Conservation (phyloP, 2,329 filamentous ascomycete genomes). For the Fusarium verrucosum region DNA sequence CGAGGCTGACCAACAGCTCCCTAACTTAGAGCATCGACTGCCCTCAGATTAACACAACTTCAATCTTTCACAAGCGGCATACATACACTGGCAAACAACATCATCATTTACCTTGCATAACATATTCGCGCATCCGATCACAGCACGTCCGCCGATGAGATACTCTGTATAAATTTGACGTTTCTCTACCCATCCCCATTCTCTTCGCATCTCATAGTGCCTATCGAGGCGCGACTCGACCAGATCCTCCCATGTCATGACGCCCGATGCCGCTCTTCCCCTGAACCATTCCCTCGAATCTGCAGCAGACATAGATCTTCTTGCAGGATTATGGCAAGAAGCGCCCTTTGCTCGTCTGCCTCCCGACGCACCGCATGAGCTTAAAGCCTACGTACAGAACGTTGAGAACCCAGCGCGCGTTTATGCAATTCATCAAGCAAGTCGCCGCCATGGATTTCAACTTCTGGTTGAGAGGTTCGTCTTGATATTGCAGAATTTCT, state of each 20-base stretch:
- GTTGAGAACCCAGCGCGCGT: conserved; percentile 70
- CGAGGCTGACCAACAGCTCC: conserved; percentile 32
- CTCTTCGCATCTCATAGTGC: neutral
- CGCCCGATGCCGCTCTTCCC: conserved; percentile 34
- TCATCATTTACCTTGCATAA: neutral
- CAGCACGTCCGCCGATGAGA: neutral
- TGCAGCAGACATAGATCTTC: conserved; percentile 57
- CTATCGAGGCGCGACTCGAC: conserved; percentile 27
- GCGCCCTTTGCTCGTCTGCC: conserved; percentile 68
- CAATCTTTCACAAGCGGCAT: neutral
- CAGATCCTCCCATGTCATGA: conserved; percentile 40
- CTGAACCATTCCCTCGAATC: conserved; percentile 34
- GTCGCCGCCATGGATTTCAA: conserved; percentile 71
- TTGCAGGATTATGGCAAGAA: conserved; percentile 69
- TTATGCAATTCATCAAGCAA: conserved; percentile 68
- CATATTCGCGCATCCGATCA: neutral
- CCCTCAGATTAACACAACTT: neutral
- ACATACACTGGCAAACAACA: neutral
- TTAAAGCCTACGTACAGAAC: conserved; percentile 64
- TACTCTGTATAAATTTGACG: conserved; percentile 1
- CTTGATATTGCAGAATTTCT: neutral
- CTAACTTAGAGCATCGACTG: neutral
- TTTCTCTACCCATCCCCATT: neutral
- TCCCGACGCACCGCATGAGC: conserved; percentile 66
- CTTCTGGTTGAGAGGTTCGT: conserved; percentile 72